phyloP scores from a whole-genome alignment of 192 early-diverging fungal genomes.

The Umbelopsis sp. region DNA sequence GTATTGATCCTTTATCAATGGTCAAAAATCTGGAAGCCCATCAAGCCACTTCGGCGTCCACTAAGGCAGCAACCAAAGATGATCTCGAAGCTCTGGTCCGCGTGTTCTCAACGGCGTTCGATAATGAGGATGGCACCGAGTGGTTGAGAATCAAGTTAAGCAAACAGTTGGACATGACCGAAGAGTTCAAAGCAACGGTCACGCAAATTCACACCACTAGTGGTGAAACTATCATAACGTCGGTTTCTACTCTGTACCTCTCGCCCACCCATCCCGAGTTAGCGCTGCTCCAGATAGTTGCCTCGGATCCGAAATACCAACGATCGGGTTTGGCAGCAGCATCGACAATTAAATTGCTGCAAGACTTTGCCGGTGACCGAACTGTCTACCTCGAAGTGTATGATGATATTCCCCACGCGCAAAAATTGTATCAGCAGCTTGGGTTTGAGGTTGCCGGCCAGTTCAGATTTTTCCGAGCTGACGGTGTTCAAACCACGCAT shows the following conservation, averaged over 20 bases:
- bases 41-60: background rate
- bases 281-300: background rate
- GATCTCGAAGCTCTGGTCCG: background rate
- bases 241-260: background rate
- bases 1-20: background rate
- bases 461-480: conserved; percentile 2
- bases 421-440: background rate
- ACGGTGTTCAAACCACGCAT: conserved; percentile 4
- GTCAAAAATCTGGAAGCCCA: background rate
- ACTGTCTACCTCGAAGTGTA: conserved; percentile 9
- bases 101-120: background rate
- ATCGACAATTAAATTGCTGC: background rate
- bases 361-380: conserved; percentile 2
- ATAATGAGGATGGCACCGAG: background rate
- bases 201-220: background rate
- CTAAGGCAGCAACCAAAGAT: background rate
- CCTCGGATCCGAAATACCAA: conserved; percentile 3
- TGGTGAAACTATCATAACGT: background rate
- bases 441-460: background rate
- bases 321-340: background rate
- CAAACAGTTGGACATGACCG: background rate
- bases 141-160: background rate
- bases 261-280: background rate
- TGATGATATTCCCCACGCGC: background rate
- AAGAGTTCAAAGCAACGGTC: background rate